Conservation (phyloP, 2,329 filamentous ascomycete genomes). For the Didymella arachidicola region DNA sequence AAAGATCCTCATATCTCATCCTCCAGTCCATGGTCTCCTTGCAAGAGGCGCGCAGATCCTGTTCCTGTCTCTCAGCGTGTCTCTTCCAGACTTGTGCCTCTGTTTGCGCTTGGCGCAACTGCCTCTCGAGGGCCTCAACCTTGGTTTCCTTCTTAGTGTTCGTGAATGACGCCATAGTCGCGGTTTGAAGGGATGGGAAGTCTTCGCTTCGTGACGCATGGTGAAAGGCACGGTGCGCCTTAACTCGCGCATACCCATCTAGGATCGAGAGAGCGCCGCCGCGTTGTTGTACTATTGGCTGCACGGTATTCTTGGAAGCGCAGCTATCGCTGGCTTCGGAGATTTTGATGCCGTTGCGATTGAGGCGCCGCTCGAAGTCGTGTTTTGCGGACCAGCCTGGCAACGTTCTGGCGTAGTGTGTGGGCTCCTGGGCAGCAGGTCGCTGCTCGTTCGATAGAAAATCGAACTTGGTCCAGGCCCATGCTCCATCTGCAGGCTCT, state of each 20-base stretch:
- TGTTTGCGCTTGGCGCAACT: slow-evolving; percentile 6
- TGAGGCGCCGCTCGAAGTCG: slow-evolving; percentile 15
- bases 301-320: not conserved
- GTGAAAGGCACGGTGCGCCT: not conserved
- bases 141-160: not conserved
- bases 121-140: not conserved
- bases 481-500: not conserved
- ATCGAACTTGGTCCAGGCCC: not conserved
- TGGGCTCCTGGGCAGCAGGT: not conserved
- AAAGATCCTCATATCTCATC: slow-evolving; percentile 17
- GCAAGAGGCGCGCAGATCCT: not conserved
- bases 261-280: not conserved
- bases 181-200: not conserved
- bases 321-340: not conserved
- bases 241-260: not conserved
- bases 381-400: slow-evolving; percentile 6
- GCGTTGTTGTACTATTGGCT: not conserved
- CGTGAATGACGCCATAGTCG: slow-evolving; percentile 4
- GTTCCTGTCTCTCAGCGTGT: slow-evolving; percentile 3
- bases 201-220: not conserved
- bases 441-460: not conserved
- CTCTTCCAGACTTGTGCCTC: slow-evolving; percentile 11
- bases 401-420: not conserved
- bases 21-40: slow-evolving; percentile 13
- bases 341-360: slow-evolving; percentile 13